Evolutionary conservation across 2,329 filamentous ascomycete genomes (phyloP), one percentile per base, ranked within the genome.

Genomic region (Monilinia fructicola): DNA sequence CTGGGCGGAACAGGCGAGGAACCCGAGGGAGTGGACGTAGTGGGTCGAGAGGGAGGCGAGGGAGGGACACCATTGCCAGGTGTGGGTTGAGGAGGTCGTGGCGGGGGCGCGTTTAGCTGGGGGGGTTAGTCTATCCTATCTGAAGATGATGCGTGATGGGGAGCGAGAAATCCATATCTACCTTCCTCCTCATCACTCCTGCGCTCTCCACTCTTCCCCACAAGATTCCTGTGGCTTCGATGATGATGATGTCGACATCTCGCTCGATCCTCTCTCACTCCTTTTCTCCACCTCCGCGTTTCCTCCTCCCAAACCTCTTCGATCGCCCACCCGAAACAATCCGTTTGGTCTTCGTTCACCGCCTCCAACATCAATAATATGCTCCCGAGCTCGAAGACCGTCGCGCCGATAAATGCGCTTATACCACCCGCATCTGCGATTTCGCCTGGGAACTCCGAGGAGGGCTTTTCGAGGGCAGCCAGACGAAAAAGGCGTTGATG

Each of bases 311-410:
- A 52, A 0, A 79, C 80, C 28, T 80, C 79, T 70, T 89, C 84
- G 1, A 90, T 71, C 0, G 87, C 88, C 87, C 87, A 91, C 4
- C 88, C 88, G 73, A 90, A 90, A 74, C 88, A 91, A 16, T 84
- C 85, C 0, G 82, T 78, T 16, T 83, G 79, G 71, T 89, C 86
- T 72, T 87, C 85, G 73, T 91, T 91, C n/a, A 90, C 80, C 4
- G 88, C 88, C 75, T 91, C 88, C 1, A 89, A 78, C 76, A 90
- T 80, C 35, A 90, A 79, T 1, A 90, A 76, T 1, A 90, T 73
- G 46, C 85, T 86, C 0, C 87, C 88, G 4, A 88, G 64, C 70
- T 88, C 86, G 74, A 91, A 90, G 9, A 90, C 78, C 0, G 86
- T 88, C 0, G 87, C 87, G 4, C 88, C 88, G n/a, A 90, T 81